Percentiles rank a stretch among this genome's conserved stretches.
Conservation (phyloP, 805 yeast genomes). For the Peterozyma xylosa region DNA sequence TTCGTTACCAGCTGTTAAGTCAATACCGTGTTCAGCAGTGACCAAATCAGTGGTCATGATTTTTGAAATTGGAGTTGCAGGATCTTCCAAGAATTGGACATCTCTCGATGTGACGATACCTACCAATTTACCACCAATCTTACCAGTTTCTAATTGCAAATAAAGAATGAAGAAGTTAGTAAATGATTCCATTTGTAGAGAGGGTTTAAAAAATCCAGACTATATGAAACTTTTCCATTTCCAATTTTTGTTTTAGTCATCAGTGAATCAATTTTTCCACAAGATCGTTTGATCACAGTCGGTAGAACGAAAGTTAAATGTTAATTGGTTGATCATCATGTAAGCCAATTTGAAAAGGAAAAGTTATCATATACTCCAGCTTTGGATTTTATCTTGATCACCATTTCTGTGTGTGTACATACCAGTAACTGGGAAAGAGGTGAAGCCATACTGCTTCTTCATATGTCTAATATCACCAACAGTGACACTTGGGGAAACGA, state of each 20-base stretch:
- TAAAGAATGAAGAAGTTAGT: slow-evolving; percentile 11
- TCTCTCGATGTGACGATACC: slow-evolving; percentile 98
- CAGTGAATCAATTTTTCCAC: slow-evolving; percentile 63
- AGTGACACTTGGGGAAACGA: slow-evolving; percentile 65
- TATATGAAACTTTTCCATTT: background rate
- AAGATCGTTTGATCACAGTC: slow-evolving; percentile 93
- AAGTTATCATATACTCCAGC: background rate
- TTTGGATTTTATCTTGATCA: background rate
- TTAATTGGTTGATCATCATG: slow-evolving; percentile 46
- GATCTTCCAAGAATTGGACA: slow-evolving; percentile 86
- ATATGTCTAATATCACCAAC: slow-evolving; percentile 74
- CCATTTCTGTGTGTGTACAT: slow-evolving; percentile 36
- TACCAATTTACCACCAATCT: slow-evolving; percentile 78
- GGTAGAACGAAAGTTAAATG: slow-evolving; percentile 99
- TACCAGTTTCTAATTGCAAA: slow-evolving; percentile 61
- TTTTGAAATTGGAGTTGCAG: slow-evolving; percentile 51
- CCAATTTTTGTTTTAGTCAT: slow-evolving; percentile 6
- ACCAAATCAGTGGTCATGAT: slow-evolving; percentile 88
- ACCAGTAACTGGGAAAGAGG: slow-evolving; percentile 99
- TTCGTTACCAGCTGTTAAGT: slow-evolving; percentile 80
- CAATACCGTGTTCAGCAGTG: slow-evolving; percentile 78
- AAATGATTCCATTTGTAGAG: background rate
- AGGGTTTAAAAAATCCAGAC: background rate
- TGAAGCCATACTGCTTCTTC: slow-evolving; percentile 74
- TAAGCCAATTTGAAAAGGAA: slow-evolving; percentile 6